Conservation (phyloP, 768 basidiomycete genomes). For the Roridomyces roridus region DNA sequence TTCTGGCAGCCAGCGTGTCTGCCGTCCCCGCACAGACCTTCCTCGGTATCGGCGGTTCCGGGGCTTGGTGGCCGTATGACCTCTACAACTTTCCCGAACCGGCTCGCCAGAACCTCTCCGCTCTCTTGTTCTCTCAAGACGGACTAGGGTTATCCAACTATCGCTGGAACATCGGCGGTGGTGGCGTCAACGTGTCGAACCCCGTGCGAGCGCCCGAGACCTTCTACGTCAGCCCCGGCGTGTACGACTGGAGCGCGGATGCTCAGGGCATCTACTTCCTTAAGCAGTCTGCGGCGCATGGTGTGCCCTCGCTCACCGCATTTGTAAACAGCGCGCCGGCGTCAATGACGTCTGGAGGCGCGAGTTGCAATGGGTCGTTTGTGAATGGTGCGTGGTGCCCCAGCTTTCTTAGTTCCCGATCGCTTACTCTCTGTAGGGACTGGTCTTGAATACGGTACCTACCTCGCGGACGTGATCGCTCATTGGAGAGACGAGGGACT, state of each 20-base stretch:
- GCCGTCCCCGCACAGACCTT: conserved; percentile 41
- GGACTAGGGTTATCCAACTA: conserved; percentile 50
- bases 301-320: conserved; percentile 44
- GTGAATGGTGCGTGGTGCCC: conserved; percentile 30
- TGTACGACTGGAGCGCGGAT: conserved; percentile 47
- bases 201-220: conserved; percentile 44
- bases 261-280: conserved; percentile 48
- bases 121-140: conserved; percentile 42
- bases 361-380: conserved; percentile 44
- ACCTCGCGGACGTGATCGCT: conserved; percentile 45
- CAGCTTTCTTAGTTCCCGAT: background rate
- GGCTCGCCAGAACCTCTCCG: conserved; percentile 46
- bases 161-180: conserved; percentile 50
- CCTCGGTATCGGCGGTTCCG: conserved; percentile 48
- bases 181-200: conserved; percentile 48
- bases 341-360: conserved; percentile 36
- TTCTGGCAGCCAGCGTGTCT: conserved; percentile 31
- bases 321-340: conserved; percentile 52
- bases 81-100: conserved; percentile 46
- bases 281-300: conserved; percentile 40
- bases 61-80: conserved; percentile 55
- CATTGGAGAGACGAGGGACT: conserved; percentile 46
- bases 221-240: conserved; percentile 43
- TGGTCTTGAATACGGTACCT: conserved; percentile 47
- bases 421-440: conserved; percentile 26